Percentiles rank a stretch among this genome's conserved stretches.
phyloP scores from a whole-genome alignment of 257 asterid species.

The Ilex asprella region DNA sequence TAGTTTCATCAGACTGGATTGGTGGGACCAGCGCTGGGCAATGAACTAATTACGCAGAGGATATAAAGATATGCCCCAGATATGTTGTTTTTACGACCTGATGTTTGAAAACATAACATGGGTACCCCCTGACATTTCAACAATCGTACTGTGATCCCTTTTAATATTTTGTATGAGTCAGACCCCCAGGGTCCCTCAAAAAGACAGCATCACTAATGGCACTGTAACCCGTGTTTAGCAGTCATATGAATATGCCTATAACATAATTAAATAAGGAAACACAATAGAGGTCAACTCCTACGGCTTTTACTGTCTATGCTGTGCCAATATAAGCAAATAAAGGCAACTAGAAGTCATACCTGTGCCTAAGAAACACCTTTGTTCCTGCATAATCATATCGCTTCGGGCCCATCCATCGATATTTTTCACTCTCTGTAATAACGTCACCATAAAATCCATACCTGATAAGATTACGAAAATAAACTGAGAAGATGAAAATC shows the following conservation, averaged over 20 bases:
- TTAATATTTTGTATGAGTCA: no score
- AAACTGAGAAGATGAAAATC: conserved; percentile 6
- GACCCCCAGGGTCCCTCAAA: no score
- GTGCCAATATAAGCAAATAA: conserved; percentile 2
- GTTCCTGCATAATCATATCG: conserved; percentile 95
- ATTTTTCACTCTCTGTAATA: conserved; percentile 88
- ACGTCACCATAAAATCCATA: conserved; percentile 99
- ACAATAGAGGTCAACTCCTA: neutral
- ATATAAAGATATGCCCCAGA: no score
- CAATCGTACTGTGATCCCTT: no score
- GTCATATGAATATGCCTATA: neutral
- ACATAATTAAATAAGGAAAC: conserved; percentile 6
- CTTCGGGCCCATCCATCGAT: conserved; percentile 98
- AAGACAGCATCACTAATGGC: no score
- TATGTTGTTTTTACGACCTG: no score
- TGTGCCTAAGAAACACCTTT: conserved; percentile 95
- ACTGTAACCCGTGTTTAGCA: neutral
- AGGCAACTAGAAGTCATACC: conserved; percentile 40
- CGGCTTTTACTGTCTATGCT: neutral
- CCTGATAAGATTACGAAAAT: conserved; percentile 34
- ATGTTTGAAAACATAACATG: no score
- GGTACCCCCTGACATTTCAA: no score
- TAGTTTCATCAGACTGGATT: no score
- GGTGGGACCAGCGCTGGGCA: no score
- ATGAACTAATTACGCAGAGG: no score